Base-by-base conservation (phyloP, 2,329 filamentous ascomycete species). In the Cordyceps militaris region DNA sequence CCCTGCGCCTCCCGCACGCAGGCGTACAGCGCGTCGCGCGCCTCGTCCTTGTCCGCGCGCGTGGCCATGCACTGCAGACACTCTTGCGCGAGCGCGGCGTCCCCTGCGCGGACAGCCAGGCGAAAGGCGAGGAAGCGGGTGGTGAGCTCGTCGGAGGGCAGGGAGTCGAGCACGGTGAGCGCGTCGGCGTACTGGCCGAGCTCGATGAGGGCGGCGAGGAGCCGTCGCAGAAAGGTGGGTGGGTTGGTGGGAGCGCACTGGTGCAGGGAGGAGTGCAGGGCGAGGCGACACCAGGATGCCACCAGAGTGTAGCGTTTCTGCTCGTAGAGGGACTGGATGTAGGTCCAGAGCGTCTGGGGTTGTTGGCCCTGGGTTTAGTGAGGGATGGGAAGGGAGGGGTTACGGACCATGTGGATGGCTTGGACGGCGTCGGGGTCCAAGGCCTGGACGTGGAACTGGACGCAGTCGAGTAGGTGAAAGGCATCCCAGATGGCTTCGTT, bases 71-170 rank as follows among this genome's bases (percentile, higher is more conserved):
- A 69, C 26, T 83, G 74, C 2, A 96, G 78, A 65, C 86, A 89
- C 47, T 84, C 77, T 21, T 75, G 70, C n/a, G 86, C 86, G 67
- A 79, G 66, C 1, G 82, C 78, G 38, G 72, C 67, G 63, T 92
- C 81, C 59, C 76, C 76, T 19, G 72, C 76, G 48, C 81, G 76
- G 2, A 94, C 70, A 0, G 87, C 83, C 19, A 86, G 76, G 66
- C 88, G 91, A 70, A 90, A 95, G 73, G 89, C 82, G 26, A 95
- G 69, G 66, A 90, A 94, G 36, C 81, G 77, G 3, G 88, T 90
- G 64, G 86, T 76, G 1, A 84, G 78, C 10, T 89, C 84, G 48
- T 82, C 76, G 61, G 82, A 74, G 0, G 85, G 73, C 79, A 94
- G 87, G 1, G 76, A 69, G 21, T 75, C 71, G 62, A 87, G 85